Evolutionary conservation across 2,329 filamentous ascomycete genomes (phyloP).

Genomic region (Trichoderma cornu-damae): DNA sequence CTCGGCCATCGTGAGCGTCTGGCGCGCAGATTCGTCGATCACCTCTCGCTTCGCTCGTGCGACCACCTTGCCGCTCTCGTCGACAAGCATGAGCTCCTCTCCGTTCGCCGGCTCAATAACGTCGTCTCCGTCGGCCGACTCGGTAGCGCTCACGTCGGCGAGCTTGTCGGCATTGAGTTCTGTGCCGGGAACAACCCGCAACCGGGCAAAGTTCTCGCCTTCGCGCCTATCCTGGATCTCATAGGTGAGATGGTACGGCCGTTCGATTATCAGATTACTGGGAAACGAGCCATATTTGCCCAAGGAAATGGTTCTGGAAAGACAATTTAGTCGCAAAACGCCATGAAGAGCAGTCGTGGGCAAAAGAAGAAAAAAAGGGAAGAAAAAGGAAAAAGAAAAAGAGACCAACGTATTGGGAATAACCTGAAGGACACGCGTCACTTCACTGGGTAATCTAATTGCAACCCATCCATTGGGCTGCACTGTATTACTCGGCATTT

Average conservation of each 20-base stretch:
- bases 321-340: too few species aligned
- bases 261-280: slow-evolving; percentile 82
- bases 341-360: slow-evolving; percentile 24
- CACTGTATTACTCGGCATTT: slow-evolving; percentile 32
- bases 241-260: slow-evolving; percentile 87
- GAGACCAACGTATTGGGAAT: slow-evolving; percentile 53
- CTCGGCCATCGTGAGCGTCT: slow-evolving; percentile 70
- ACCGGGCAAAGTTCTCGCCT: slow-evolving; percentile 58
- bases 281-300: slow-evolving; percentile 92
- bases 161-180: slow-evolving; percentile 82
- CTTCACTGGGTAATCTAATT: slow-evolving; percentile 55
- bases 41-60: slow-evolving; percentile 55
- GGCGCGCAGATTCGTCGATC: slow-evolving; percentile 59
- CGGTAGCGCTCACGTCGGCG: slow-evolving; percentile 36
- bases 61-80: slow-evolving; percentile 41
- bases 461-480: slow-evolving; percentile 57
- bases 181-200: slow-evolving; percentile 72
- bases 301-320: slow-evolving; percentile 69
- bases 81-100: slow-evolving; percentile 40
- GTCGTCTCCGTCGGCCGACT: slow-evolving; percentile 40
- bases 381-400: neutral
- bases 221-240: slow-evolving; percentile 71
- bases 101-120: slow-evolving; percentile 35
- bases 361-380: neutral
- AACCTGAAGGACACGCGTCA: slow-evolving; percentile 52